Evolutionary conservation across 805 yeast species (phyloP).

Genomic region (Blastobotrys peoriensis): DNA sequence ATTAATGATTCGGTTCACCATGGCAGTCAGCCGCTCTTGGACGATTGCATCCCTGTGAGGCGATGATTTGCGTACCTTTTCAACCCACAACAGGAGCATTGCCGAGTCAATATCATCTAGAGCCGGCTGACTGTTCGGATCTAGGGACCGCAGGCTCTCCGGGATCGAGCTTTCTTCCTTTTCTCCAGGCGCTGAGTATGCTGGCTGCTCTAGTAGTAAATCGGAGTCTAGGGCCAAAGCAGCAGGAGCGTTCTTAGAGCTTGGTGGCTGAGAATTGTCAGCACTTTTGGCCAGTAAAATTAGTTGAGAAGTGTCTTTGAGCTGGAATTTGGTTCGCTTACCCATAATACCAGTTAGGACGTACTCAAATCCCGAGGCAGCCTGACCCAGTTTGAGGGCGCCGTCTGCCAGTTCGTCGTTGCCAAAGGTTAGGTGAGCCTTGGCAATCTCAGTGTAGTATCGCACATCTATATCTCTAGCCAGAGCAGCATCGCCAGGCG

Average conservation of each 20-base stretch:
- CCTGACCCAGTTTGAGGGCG: slow-evolving; percentile 24
- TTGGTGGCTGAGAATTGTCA: slow-evolving; percentile 1
- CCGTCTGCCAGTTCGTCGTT: slow-evolving; percentile 25
- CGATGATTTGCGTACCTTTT: slow-evolving; percentile 57
- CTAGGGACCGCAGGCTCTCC: slow-evolving; percentile 38
- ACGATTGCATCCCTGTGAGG: slow-evolving; percentile 67
- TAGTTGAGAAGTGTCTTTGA: slow-evolving; percentile 61
- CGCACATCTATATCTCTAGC: slow-evolving; percentile 36
- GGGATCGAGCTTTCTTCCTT: slow-evolving; percentile 29
- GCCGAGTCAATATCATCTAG: slow-evolving; percentile 63
- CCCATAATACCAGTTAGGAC: slow-evolving; percentile 85
- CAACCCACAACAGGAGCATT: slow-evolving; percentile 65
- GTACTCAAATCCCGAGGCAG: slow-evolving; percentile 55
- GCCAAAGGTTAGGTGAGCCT: slow-evolving; percentile 35
- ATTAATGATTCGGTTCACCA: slow-evolving; percentile 66
- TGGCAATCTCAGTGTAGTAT: slow-evolving; percentile 62
- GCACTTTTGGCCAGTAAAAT: slow-evolving; percentile 61
- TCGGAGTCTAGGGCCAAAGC: slow-evolving; percentile 64
- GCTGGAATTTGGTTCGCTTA: slow-evolving; percentile 78
- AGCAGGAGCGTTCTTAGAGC: slow-evolving; percentile 6
- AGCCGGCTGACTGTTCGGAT: slow-evolving; percentile 78
- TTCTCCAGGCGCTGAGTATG: slow-evolving; percentile 47
- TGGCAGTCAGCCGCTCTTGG: slow-evolving; percentile 76
- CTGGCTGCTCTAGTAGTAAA: slow-evolving; percentile 66
- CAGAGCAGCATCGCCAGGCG: slow-evolving; percentile 1